A percentile compares a stretch with the other conserved stretches of the same genome.
These are phyloP conservation scores for Aspergillus coremiiformis DNA, from an alignment of 495 filamentous ascomycete genomes.

Conservation along the genomic window DNA sequence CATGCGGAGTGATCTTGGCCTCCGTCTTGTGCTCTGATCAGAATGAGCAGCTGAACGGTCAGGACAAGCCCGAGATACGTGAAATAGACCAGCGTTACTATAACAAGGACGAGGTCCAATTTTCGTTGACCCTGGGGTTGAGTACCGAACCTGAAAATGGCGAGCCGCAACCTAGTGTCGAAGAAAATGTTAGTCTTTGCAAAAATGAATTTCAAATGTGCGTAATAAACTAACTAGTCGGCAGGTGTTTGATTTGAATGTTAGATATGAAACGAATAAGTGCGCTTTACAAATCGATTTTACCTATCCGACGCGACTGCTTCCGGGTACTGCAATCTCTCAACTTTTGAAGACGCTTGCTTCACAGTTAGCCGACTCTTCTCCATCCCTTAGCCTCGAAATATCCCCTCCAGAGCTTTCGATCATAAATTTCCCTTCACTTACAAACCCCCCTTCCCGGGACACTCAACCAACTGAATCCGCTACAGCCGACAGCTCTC, in stretches of 20 bases:
- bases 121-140: slow-evolving; percentile 13
- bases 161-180: background rate
- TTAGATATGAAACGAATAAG: background rate
- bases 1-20: slow-evolving; percentile 6
- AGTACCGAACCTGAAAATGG: slow-evolving; percentile 12
- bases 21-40: slow-evolving; percentile 1
- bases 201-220: background rate
- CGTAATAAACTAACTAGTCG: background rate
- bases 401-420: slow-evolving; percentile 10
- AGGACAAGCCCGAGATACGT: background rate
- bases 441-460: slow-evolving; percentile 15
- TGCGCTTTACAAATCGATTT: slow-evolving; percentile 10
- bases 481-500: background rate
- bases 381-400: background rate
- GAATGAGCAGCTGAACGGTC: background rate
- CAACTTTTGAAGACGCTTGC: slow-evolving; percentile 15
- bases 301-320: slow-evolving; percentile 13
- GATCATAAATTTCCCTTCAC: slow-evolving; percentile 19
- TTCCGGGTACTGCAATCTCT: slow-evolving; percentile 12
- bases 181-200: slow-evolving; percentile 5
- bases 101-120: slow-evolving; percentile 17
- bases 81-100: slow-evolving; percentile 9
- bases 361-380: slow-evolving; percentile 8
- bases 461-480: background rate
- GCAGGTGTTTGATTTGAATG: slow-evolving; percentile 12